Base-by-base conservation (phyloP, 225 moss, liverwort and hornwort species). In the Sphagnum contortum region DNA sequence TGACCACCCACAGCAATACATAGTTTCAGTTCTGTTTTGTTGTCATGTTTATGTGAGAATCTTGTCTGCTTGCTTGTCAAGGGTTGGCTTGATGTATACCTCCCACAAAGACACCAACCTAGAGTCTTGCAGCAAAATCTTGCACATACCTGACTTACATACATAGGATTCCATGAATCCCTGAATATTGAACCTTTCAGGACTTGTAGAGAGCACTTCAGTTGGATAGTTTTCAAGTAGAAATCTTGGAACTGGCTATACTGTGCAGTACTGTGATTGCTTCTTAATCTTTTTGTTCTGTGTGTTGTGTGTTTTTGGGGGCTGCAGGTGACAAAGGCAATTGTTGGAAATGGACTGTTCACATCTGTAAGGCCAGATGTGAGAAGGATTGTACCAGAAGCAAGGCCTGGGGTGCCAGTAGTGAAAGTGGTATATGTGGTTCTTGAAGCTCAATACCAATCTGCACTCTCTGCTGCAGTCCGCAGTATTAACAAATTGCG, bases 371-470 rank as follows among this genome's bases (percentile, higher is more conserved):
- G 91, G 53, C 98, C 98, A 6, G 98, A 98, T 50, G 91, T 98
- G 57, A 73, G 98, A n/a, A 93, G 98, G 67, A 98, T 98, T 76
- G 83, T 98, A 2, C 98, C 93, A n/a, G 98, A 89, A 56, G 76
- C 87, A 11, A 70, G 79, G 60, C 93, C 98, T 3, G 98, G 98
- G 0, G 77, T 93, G 49, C 87, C 91, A 4, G 87, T 91, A 0
- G 98, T 98, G 70, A 98, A 98, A 68, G 93, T 98, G 49, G 93
- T 98, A 4, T 98, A 98, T 56, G 98, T 98, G 13, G 98, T 98
- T 59, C 59, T 98, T 57, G 98, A 98, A 71, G 98, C 98, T 9
- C 98, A 98, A 66, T 98, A 98, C 12, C 93, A 98, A 67, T 82
- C 91, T 1, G 93, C 98, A 0, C 83, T 98, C 2, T 98, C 98